Evolutionary conservation across 495 filamentous ascomycete species (phyloP).

Genomic region (Xylaria castorea): DNA sequence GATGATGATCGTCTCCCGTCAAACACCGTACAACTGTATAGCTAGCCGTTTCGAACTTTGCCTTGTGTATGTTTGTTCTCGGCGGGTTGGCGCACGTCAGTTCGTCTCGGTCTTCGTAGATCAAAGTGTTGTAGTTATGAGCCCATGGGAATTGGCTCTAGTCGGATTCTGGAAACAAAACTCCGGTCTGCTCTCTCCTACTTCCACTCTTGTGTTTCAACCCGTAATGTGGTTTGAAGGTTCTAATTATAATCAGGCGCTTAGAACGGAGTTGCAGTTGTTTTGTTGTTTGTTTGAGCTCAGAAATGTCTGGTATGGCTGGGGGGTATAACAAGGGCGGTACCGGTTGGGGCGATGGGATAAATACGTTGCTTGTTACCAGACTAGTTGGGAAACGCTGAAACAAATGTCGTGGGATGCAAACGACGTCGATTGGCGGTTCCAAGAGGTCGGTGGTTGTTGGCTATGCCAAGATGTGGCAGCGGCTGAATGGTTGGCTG

Average conservation of each 20-base stretch:
- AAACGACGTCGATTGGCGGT: constrained; percentile 2
- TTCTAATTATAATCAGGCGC: constrained; percentile 7
- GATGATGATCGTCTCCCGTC: constrained; percentile 16
- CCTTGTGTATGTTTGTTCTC: background rate
- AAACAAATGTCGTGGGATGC: constrained; percentile 17
- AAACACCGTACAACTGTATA: background rate
- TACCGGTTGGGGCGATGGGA: background rate
- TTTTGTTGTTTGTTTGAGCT: background rate
- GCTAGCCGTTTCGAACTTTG: background rate
- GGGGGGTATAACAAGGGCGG: background rate
- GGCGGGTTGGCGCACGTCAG: background rate
- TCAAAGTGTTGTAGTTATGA: background rate
- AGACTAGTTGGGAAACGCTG: background rate
- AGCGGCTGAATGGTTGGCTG: constrained; percentile 25
- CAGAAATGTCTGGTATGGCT: background rate
- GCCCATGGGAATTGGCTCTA: background rate
- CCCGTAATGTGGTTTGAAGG: background rate
- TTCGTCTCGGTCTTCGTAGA: background rate
- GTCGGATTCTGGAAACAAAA: background rate
- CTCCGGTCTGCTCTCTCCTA: background rate
- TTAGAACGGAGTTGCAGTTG: background rate
- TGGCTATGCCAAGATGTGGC: constrained; percentile 21
- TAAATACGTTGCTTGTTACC: constrained; percentile 11
- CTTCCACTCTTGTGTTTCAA: background rate
- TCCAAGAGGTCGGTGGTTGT: background rate